Percentiles rank a stretch among this genome's conserved stretches.
Evolutionary conservation across 257 asterid species (phyloP).

Genomic region (Nicotiana knightiana): DNA sequence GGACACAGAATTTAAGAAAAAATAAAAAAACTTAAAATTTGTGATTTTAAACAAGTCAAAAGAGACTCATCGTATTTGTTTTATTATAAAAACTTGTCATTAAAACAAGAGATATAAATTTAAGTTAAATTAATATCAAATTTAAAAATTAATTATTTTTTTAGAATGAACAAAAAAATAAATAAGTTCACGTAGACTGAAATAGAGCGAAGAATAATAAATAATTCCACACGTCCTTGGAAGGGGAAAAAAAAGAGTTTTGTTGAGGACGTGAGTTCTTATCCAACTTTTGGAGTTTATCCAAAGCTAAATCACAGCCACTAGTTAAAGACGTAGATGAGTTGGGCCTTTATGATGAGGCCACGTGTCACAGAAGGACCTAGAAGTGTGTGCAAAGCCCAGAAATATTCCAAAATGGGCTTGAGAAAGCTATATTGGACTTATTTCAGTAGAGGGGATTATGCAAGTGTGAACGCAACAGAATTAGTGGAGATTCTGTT

Average conservation of each 20-base stretch:
- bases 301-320: constrained; percentile 4
- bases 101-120: too few species aligned
- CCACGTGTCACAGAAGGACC: constrained; percentile 19
- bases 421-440: neutral
- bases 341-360: constrained; percentile 3
- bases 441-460: neutral
- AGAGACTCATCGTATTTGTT: too few species aligned
- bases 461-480: constrained; percentile 13
- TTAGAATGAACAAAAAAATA: too few species aligned
- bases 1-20: too few species aligned
- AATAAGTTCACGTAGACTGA: too few species aligned
- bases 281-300: constrained; percentile 36
- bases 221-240: neutral
- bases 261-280: constrained; percentile 28
- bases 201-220: too few species aligned
- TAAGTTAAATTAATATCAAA: too few species aligned
- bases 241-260: neutral
- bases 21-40: neutral
- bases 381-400: constrained; percentile 20
- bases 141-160: too few species aligned
- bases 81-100: too few species aligned
- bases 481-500: neutral
- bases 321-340: constrained; percentile 11
- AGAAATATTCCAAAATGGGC: constrained; percentile 2
- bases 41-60: neutral